Evolutionary conservation across 2,329 filamentous ascomycete genomes (phyloP).

Genomic region (Zymoseptoria brevis): DNA sequence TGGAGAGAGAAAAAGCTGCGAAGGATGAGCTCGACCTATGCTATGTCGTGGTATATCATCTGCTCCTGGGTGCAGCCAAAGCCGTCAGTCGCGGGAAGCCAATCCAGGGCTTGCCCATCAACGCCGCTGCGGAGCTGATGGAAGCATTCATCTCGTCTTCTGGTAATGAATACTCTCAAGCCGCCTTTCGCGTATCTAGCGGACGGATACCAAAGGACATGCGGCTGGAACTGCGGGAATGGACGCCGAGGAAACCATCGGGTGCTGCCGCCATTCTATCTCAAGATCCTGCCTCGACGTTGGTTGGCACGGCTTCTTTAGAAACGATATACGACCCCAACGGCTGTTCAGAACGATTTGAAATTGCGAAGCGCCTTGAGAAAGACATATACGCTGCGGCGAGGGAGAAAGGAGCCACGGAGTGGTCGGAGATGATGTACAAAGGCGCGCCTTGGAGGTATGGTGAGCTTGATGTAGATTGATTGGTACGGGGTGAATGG

Average conservation of each 20-base stretch:
- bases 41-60: neutral
- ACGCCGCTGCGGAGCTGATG: neutral
- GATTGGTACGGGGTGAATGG: neutral
- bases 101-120: neutral
- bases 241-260: neutral
- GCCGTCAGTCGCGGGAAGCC: neutral
- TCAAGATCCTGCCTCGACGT: neutral
- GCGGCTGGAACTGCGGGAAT: neutral
- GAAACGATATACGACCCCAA: constrained; percentile 1
- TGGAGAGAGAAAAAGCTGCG: neutral
- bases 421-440: neutral
- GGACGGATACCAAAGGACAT: constrained; percentile 1
- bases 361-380: neutral
- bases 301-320: neutral
- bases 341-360: neutral
- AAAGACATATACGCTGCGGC: neutral
- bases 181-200: constrained; percentile 1
- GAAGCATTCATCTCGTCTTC: neutral
- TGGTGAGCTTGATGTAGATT: neutral
- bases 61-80: neutral
- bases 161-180: neutral
- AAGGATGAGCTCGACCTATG: neutral
- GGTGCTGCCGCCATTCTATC: neutral
- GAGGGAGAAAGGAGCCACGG: neutral
- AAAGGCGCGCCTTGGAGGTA: neutral